Percentiles rank a stretch among this genome's conserved stretches.
Evolutionary conservation across 306 rosid genomes (phyloP).

Genomic region (Psophocarpus tetragonolobus): DNA sequence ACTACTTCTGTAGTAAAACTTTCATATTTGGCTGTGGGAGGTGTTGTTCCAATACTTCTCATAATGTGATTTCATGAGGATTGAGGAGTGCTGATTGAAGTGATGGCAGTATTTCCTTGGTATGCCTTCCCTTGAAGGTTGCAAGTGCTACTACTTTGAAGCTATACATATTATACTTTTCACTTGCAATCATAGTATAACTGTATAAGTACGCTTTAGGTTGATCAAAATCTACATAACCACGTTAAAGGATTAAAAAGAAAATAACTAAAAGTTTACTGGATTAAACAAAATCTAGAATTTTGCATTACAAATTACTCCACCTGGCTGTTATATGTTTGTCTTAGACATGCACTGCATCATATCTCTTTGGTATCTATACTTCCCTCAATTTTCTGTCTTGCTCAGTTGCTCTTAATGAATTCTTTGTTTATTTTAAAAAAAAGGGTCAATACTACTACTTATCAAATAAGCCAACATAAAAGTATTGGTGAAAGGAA

Average conservation of each 20-base stretch:
- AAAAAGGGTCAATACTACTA: not conserved
- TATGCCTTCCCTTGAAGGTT: not conserved
- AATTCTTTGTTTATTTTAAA: not conserved
- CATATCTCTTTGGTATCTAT: not conserved
- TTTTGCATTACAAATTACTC: not conserved
- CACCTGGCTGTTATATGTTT: no score
- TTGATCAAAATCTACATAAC: not conserved
- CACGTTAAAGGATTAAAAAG: not conserved
- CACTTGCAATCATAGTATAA: not conserved
- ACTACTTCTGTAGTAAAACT: no score
- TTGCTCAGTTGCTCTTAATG: not conserved
- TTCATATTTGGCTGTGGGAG: no score
- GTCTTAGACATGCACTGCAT: no score
- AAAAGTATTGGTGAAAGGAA: not conserved
- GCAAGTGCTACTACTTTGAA: not conserved
- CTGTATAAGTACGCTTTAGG: not conserved
- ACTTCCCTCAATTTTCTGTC: not conserved
- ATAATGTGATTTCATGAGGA: not conserved
- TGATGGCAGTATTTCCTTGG: not conserved
- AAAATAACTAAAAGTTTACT: not conserved
- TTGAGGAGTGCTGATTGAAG: not conserved
- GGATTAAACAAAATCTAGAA: not conserved
- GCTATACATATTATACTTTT: not conserved
- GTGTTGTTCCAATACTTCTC: no score
- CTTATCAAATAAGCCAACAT: not conserved